Base-by-base conservation (phyloP, 768 basidiomycete species). In the Tephrocybe sp. region DNA sequence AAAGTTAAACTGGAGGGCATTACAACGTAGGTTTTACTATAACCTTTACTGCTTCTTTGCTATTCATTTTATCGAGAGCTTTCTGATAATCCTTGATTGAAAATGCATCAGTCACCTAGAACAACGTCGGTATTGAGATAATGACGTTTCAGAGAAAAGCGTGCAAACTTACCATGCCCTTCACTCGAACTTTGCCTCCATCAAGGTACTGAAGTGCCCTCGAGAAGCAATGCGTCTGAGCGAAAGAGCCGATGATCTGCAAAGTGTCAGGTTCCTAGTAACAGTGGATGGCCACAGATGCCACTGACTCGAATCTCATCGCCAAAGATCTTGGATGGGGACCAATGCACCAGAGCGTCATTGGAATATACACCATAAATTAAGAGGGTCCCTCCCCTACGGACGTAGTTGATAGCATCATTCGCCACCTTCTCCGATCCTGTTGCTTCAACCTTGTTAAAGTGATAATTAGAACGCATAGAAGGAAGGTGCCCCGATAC, bases 351-450 rank as follows among this genome's bases (percentile, higher is more conserved):
- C 3, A 57, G 60, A 1, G 85, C 86, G 25, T 78, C 76, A 61
- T 88, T 83, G 50, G 81, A 81, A 63, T 90, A 90, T 20, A 90
- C 88, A 30, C 88, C 88, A 60, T 90, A 90, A 18, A 86, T 74
- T 78, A 87, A 79, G 54, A 86, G 61, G 5, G 84, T 85, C 3
- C 85, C 85, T 5, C 85, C 85, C 38, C 86, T 70, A 9, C 86
- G 77, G 14, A 91, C 88, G 61, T 86, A 86, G 68, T 89, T 76
- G 68, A 90, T 88, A 30, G 85, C 69, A 24, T 85, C 80, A 62
- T 88, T 82, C 15, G 86, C 88, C 28, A 91, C 66, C 44, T 77
- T 78, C 67, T 88, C 86, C 25, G 83, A 81, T 33, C 88, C 88
- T 0, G 88, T 88, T 39, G 86, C 86, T 64, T 89, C 87, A 34